These are phyloP conservation scores for Penicillium macrosclerotiorum DNA, from an alignment of 495 filamentous ascomycete species.

Conservation along the genomic window DNA sequence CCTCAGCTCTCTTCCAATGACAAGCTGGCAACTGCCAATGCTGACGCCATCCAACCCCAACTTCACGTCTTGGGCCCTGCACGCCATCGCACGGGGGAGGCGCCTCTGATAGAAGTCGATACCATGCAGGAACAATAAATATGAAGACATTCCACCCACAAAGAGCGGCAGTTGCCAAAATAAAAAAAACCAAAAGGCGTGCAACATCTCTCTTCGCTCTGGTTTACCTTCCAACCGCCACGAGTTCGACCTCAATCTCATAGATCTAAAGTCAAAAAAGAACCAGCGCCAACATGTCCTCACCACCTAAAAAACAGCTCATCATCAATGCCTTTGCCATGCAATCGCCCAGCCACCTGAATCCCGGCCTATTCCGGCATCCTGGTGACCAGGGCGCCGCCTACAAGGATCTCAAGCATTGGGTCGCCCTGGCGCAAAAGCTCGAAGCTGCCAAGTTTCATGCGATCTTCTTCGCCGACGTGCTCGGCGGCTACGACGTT, in stretches of 20 bases:
- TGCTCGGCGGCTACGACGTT: slow-evolving; percentile 61
- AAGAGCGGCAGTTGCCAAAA: not conserved
- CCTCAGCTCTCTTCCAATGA: too few relatives aligned
- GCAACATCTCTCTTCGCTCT: not conserved
- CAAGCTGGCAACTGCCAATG: not conserved
- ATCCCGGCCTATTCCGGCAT: slow-evolving; percentile 49
- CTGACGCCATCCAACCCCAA: slow-evolving; percentile 33
- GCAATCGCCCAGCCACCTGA: slow-evolving; percentile 48
- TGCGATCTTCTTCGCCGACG: slow-evolving; percentile 56
- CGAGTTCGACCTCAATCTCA: not conserved
- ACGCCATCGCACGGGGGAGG: slow-evolving; percentile 13
- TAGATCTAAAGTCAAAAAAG: too few relatives aligned
- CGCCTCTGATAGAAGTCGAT: slow-evolving; percentile 13
- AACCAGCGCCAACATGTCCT: slow-evolving; percentile 16
- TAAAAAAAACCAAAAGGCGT: not conserved
- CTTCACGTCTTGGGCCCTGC: slow-evolving; percentile 20
- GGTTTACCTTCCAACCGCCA: not conserved
- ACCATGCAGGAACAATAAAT: slow-evolving; percentile 9
- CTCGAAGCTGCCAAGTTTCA: slow-evolving; percentile 52
- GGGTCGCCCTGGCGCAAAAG: slow-evolving; percentile 45
- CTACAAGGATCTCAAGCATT: slow-evolving; percentile 49
- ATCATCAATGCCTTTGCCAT: slow-evolving; percentile 60
- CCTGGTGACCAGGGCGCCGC: slow-evolving; percentile 45
- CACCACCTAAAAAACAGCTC: slow-evolving; percentile 43
- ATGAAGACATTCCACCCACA: not conserved